These are phyloP conservation scores for Lodderomyces metapsilosis DNA, from an alignment of 1,139 yeast genomes.

Conservation along the genomic window DNA sequence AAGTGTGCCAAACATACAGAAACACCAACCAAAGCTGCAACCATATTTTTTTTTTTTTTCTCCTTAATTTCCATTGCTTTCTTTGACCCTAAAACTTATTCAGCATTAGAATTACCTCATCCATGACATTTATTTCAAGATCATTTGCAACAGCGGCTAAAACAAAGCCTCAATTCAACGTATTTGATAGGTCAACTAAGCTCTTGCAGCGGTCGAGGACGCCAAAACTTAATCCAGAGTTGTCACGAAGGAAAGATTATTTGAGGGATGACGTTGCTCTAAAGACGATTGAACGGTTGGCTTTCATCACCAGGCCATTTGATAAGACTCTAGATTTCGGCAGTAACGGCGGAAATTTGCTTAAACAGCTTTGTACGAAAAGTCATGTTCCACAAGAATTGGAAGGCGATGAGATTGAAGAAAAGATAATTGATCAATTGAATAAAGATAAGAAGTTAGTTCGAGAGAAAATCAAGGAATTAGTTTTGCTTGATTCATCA, in stretches of 20 bases:
- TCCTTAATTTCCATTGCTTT: neutral
- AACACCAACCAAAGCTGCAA: neutral
- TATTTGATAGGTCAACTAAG: conserved; percentile 67
- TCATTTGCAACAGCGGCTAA: conserved; percentile 24
- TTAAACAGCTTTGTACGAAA: conserved; percentile 35
- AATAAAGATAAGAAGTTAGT: conserved; percentile 54
- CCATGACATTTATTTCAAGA: conserved; percentile 11
- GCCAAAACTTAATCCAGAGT: conserved; percentile 38
- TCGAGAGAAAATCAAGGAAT: conserved; percentile 49
- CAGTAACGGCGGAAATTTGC: conserved; percentile 64
- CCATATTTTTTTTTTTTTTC: neutral
- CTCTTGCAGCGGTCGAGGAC: conserved; percentile 58
- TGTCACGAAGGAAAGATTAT: conserved; percentile 67
- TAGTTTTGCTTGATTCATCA: conserved; percentile 71
- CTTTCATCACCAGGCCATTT: conserved; percentile 68
- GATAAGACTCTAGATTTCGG: conserved; percentile 69
- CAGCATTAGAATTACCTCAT: neutral
- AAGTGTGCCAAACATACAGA: neutral
- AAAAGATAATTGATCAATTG: conserved; percentile 35
- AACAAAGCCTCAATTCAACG: conserved; percentile 41
- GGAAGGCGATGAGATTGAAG: conserved; percentile 25
- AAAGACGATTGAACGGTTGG: conserved; percentile 71
- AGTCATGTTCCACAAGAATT: conserved; percentile 25
- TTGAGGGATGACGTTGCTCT: conserved; percentile 71
- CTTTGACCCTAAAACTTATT: too few species aligned